A percentile compares a stretch with the other conserved stretches of the same genome.
Evolutionary conservation across 768 basidiomycete species (phyloP).

Genomic region (Macrolepiota dolichaula): DNA sequence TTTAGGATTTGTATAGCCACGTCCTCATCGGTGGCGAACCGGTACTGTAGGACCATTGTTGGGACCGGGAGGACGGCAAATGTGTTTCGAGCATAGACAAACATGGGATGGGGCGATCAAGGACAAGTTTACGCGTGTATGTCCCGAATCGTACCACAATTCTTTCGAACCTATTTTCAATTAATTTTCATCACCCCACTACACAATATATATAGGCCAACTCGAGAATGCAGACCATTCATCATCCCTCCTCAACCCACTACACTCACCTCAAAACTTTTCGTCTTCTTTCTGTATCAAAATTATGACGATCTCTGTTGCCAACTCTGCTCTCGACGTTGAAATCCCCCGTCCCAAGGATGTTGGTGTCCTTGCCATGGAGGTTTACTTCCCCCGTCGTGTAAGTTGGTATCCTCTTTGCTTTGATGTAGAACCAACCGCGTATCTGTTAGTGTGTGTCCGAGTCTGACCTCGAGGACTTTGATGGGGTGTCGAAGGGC

Average conservation of each 20-base stretch:
- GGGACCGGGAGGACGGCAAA: not conserved
- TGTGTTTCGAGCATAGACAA: not conserved
- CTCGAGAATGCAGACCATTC: constrained; percentile 4
- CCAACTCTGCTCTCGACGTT: constrained; percentile 27
- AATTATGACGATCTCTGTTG: constrained; percentile 40
- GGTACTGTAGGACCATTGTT: not conserved
- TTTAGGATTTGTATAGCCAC: not conserved
- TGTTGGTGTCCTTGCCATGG: constrained; percentile 91
- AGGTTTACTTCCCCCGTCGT: constrained; percentile 92
- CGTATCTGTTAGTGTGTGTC: constrained; percentile 74
- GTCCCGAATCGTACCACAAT: constrained; percentile 43
- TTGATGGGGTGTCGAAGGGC: constrained; percentile 90
- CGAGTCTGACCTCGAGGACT: constrained; percentile 90
- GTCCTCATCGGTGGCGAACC: not conserved
- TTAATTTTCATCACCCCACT: constrained; percentile 34
- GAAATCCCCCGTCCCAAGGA: constrained; percentile 74
- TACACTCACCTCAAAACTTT: constrained; percentile 13
- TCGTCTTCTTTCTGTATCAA: constrained; percentile 8
- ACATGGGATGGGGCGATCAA: not conserved
- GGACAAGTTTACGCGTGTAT: constrained; percentile 5
- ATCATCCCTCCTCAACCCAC: constrained; percentile 14
- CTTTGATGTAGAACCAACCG: constrained; percentile 9
- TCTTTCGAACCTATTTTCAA: constrained; percentile 30
- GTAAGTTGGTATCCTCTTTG: constrained; percentile 40
- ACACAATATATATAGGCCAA: constrained; percentile 31